Percentiles rank a stretch among this genome's conserved stretches.
phyloP scores from a whole-genome alignment of 495 filamentous ascomycete species.

The Penicillium cataractarum region DNA sequence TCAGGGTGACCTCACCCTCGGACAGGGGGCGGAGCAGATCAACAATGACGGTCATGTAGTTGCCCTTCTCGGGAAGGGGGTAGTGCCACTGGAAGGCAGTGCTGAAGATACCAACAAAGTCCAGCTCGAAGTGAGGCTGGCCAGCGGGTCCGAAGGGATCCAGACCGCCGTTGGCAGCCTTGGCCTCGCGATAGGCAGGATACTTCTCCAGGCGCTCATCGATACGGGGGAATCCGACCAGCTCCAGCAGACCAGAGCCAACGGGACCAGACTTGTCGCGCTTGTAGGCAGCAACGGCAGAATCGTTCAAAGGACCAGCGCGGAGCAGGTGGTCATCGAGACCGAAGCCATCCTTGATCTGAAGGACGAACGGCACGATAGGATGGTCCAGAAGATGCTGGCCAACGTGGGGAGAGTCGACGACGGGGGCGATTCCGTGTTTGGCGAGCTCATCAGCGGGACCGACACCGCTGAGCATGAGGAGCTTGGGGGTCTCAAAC shows the following conservation, averaged over 20 bases:
- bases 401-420: conserved; percentile 54
- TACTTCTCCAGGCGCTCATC: conserved; percentile 53
- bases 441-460: conserved; percentile 47
- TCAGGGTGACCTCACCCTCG: conserved; percentile 55
- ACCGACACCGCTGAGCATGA: conserved; percentile 54
- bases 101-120: conserved; percentile 64
- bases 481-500: conserved; percentile 51
- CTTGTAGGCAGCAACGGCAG: conserved; percentile 49
- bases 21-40: conserved; percentile 61
- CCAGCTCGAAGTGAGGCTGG: conserved; percentile 68
- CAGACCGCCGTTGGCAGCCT: conserved; percentile 52
- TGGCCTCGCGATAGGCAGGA: conserved; percentile 52
- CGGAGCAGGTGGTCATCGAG: conserved; percentile 59
- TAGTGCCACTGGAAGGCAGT: conserved; percentile 69
- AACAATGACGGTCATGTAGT: conserved; percentile 60
- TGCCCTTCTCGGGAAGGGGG: conserved; percentile 51
- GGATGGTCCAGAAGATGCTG: conserved; percentile 63
- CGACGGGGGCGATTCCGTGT: conserved; percentile 50
- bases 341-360: conserved; percentile 56
- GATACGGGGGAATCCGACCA: conserved; percentile 60
- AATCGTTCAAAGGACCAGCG: conserved; percentile 47
- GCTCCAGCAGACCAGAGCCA: conserved; percentile 55
- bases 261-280: conserved; percentile 54
- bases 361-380: conserved; percentile 57
- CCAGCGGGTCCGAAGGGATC: conserved; percentile 63